These are phyloP conservation scores for Halocafeteria seosinensis DNA, from an alignment of 108 stramenopile genomes.

Conservation along the genomic window DNA sequence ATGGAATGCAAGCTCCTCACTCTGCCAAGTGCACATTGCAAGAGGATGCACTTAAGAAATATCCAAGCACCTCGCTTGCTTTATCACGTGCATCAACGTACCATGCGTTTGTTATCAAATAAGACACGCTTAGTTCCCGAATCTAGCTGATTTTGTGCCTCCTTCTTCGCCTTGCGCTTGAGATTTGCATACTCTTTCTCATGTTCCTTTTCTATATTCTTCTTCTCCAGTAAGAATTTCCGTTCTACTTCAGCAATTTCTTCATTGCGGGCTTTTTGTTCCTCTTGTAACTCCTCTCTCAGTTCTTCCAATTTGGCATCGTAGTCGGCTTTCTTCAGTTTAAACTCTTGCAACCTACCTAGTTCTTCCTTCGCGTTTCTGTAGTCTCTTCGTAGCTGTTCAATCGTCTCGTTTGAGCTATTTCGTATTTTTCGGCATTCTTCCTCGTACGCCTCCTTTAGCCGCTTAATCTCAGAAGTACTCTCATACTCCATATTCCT, in stretches of 20 bases:
- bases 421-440: slow-evolving; percentile 12
- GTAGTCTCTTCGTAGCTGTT: not conserved
- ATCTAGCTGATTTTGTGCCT: slow-evolving; percentile 30
- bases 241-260: slow-evolving; percentile 19
- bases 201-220: slow-evolving; percentile 1
- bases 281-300: slow-evolving; percentile 10
- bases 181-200: slow-evolving; percentile 2
- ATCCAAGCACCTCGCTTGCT: no score
- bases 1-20: slow-evolving; percentile 39
- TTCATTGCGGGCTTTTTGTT: slow-evolving; percentile 6
- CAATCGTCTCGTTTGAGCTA: slow-evolving; percentile 9
- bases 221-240: slow-evolving; percentile 21
- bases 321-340: slow-evolving; percentile 15
- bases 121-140: slow-evolving; percentile 26
- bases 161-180: slow-evolving; percentile 18
- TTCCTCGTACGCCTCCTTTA: not conserved
- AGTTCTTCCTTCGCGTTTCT: slow-evolving; percentile 4
- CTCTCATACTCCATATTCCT: slow-evolving; percentile 14
- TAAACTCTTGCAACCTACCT: slow-evolving; percentile 20
- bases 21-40: no score
- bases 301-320: slow-evolving; percentile 24
- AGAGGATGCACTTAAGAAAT: no score
- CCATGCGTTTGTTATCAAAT: slow-evolving; percentile 29
- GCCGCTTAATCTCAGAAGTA: not conserved
- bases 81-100: no score